phyloP scores from a whole-genome alignment of 2,329 filamentous ascomycete species.

The Fusarium verrucosum region DNA sequence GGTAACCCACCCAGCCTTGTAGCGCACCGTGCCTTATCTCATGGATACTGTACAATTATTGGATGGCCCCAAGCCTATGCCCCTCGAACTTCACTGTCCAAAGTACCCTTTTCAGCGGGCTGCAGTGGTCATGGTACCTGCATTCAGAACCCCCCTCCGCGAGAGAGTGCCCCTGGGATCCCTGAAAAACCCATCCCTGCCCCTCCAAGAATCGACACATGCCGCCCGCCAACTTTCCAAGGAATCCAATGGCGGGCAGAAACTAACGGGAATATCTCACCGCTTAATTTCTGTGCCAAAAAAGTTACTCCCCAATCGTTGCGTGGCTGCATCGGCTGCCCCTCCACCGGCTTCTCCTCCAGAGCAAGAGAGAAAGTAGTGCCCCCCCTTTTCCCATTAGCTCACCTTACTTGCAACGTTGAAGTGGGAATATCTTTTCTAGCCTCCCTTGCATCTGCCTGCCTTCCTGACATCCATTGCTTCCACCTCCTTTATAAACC shows the following conservation, averaged over 20 bases:
- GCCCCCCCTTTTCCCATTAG: slow-evolving; percentile 33
- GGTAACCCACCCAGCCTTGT: slow-evolving; percentile 17
- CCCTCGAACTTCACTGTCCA: not conserved
- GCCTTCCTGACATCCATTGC: slow-evolving; percentile 1
- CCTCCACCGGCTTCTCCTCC: slow-evolving; percentile 28
- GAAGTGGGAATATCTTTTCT: slow-evolving; percentile 40
- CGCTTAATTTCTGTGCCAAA: slow-evolving; percentile 42
- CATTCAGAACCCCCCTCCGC: slow-evolving; percentile 24
- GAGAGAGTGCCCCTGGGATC: slow-evolving; percentile 22
- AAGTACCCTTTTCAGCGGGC: slow-evolving; percentile 24
- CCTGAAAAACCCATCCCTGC: slow-evolving; percentile 33
- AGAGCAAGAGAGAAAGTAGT: slow-evolving; percentile 10
- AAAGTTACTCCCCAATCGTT: slow-evolving; percentile 31
- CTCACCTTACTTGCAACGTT: slow-evolving; percentile 34
- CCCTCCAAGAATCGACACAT: slow-evolving; percentile 36
- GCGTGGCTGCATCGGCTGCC: slow-evolving; percentile 35
- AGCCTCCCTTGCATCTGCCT: slow-evolving; percentile 30
- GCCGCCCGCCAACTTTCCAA: not conserved
- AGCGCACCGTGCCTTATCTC: slow-evolving; percentile 21
- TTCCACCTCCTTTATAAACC: slow-evolving; percentile 38
- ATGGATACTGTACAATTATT: slow-evolving; percentile 17
- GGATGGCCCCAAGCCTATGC: slow-evolving; percentile 6
- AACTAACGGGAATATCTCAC: slow-evolving; percentile 40
- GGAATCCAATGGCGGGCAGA: slow-evolving; percentile 36
- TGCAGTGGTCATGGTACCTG: slow-evolving; percentile 33